phyloP scores from a whole-genome alignment of 148 eudicot species.

The Polygonum aviculare region DNA sequence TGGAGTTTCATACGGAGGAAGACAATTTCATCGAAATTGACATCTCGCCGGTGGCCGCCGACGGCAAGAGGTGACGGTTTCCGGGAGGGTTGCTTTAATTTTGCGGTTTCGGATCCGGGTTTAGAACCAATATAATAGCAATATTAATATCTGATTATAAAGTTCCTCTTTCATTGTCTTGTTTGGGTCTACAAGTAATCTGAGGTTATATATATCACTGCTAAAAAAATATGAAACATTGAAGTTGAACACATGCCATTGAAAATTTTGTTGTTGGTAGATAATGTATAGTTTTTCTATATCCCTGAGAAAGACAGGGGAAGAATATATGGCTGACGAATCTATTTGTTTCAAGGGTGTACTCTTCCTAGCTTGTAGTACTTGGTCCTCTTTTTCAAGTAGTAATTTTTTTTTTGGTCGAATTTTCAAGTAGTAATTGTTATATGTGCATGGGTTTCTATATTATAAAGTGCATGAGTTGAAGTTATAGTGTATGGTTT shows the following conservation, averaged over 20 bases:
- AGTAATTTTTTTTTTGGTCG: too few species aligned
- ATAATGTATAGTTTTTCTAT: neutral
- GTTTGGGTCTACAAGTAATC: neutral
- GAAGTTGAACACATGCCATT: neutral
- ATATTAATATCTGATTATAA: neutral
- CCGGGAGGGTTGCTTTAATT: neutral
- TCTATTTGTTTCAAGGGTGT: neutral
- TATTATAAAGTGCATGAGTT: neutral
- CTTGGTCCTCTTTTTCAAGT: neutral
- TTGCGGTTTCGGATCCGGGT: neutral
- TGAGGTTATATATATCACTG: neutral
- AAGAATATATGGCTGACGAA: neutral
- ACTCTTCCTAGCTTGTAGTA: neutral
- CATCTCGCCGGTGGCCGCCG: slow-evolving; percentile 10
- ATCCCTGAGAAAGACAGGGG: neutral
- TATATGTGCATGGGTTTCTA: neutral
- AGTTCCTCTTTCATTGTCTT: too few species aligned
- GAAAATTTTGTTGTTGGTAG: neutral
- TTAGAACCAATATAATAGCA: neutral
- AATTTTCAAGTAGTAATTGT: neutral
- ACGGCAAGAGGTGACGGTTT: neutral
- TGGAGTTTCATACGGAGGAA: slow-evolving; percentile 36
- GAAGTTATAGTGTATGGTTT: neutral
- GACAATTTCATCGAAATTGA: slow-evolving; percentile 79
- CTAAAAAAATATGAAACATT: neutral